Evolutionary conservation across 768 basidiomycete genomes (phyloP).

Genomic region (Boletales sp.): DNA sequence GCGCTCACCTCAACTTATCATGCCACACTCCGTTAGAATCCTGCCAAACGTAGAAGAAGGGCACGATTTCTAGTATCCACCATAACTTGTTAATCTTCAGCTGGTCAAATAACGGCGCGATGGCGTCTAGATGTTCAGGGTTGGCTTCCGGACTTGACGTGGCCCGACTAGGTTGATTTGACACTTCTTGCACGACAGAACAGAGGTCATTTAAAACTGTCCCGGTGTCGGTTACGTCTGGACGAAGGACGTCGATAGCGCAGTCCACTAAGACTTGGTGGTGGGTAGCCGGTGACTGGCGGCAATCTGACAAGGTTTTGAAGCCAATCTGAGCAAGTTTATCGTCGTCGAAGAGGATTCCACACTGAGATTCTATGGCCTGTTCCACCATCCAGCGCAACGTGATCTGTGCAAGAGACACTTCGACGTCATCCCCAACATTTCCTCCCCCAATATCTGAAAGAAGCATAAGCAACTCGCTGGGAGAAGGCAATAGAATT

Average conservation of each 20-base stretch:
- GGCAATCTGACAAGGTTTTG: neutral
- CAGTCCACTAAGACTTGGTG: neutral
- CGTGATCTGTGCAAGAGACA: slow-evolving; percentile 54
- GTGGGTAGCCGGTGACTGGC: slow-evolving; percentile 5
- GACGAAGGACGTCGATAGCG: neutral
- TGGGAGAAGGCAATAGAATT: neutral
- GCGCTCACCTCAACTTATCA: slow-evolving; percentile 48
- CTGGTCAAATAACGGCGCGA: slow-evolving; percentile 53
- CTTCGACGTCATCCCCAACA: slow-evolving; percentile 38
- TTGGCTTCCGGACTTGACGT: neutral
- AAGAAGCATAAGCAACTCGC: neutral
- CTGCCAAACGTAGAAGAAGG: slow-evolving; percentile 52
- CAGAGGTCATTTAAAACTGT: neutral
- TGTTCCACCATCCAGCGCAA: slow-evolving; percentile 82
- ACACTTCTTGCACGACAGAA: neutral
- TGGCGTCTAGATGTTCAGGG: slow-evolving; percentile 25
- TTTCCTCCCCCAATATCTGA: slow-evolving; percentile 71
- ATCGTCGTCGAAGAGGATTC: slow-evolving; percentile 51
- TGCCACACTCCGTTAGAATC: slow-evolving; percentile 55
- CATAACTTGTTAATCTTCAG: slow-evolving; percentile 45
- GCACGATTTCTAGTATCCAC: slow-evolving; percentile 75
- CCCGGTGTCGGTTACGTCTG: neutral
- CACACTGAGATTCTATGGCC: slow-evolving; percentile 52
- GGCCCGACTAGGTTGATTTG: neutral
- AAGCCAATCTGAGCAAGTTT: slow-evolving; percentile 48